phyloP scores from a whole-genome alignment of 140 eudicot species.

The Stevia rebaudiana region DNA sequence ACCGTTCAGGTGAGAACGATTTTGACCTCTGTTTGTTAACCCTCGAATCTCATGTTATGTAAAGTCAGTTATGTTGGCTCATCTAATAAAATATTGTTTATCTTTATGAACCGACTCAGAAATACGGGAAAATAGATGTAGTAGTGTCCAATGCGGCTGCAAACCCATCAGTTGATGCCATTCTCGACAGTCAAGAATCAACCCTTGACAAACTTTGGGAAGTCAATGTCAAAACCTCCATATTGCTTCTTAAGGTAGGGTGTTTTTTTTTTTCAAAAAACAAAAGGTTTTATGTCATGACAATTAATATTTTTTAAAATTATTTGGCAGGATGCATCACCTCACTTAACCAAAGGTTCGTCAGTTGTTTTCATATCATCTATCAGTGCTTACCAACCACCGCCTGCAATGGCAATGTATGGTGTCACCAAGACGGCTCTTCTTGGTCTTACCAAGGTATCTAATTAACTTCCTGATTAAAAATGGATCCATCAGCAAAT shows the following conservation, averaged over 20 bases:
- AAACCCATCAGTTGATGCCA: constrained; percentile 67
- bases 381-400: constrained; percentile 49
- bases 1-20: constrained; percentile 78
- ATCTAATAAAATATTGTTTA: neutral
- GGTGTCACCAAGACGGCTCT: constrained; percentile 97
- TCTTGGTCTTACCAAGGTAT: constrained; percentile 92
- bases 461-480: too few relatives aligned
- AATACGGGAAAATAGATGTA: constrained; percentile 83
- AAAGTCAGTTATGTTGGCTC: too few relatives aligned
- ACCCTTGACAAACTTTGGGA: constrained; percentile 95
- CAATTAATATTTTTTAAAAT: too few relatives aligned
- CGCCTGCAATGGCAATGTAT: constrained; percentile 59
- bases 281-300: too few relatives aligned
- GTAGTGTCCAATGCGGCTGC: constrained; percentile 94
- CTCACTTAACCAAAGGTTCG: constrained; percentile 55
- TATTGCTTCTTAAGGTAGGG: constrained; percentile 80
- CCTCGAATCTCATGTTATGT: too few relatives aligned
- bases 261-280: too few relatives aligned
- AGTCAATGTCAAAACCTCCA: constrained; percentile 73
- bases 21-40: too few relatives aligned
- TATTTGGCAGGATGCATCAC: constrained; percentile 89
- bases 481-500: too few relatives aligned
- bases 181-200: constrained; percentile 65
- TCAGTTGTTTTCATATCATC: constrained; percentile 70
- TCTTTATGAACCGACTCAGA: constrained; percentile 39